Base-by-base conservation (phyloP, 2,329 filamentous ascomycete species). In the Ophiocordyceps camponoti-saundersi region DNA sequence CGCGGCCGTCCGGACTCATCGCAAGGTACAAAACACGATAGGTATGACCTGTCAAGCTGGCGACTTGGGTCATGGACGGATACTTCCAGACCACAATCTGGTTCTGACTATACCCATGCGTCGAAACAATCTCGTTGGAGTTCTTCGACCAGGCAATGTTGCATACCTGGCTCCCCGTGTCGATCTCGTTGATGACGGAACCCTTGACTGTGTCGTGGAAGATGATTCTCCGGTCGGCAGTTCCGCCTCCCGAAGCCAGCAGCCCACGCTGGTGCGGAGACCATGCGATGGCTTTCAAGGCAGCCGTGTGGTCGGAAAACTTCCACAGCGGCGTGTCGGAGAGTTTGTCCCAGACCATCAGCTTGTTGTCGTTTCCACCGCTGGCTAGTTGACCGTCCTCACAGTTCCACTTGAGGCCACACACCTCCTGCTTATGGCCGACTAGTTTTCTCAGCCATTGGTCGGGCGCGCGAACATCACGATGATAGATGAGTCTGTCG, bases 31-130 rank as follows among this genome's bases (percentile, higher is more conserved):
- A 72, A 13, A 98, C 92, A 58, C 92, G 83, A 64, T 93, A 96
- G 1, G 92, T 98, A 62, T 98, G 92, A 0, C 92, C 92, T 0
- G 92, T 98, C 43, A 98, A 70, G 54, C 86, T 94, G 40, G 87
- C 90, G 10, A 98, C 88, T 61, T 96, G 92, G 44, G 87, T 87
- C 92, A 98, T 96, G 54, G 83, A 89, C 1, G 92, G 92, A 59
- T 98, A 98, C 60, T 98, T 98, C 92, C 92, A 98, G 47, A 98
- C 87, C 36, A 96, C 90, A 56, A 98, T 95, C 63, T 96, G 92
- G 61, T 98, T 95, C 60, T 98, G 92, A 55, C 83, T 90, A 67
- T 95, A 98, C 7, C 92, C 92, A 59, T 98, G 92, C 1, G 92
- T 98, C 45, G 84, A 90, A 47, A 98, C 90, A 48, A 98, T 88